phyloP scores from a whole-genome alignment of 2,329 filamentous ascomycete species.

The Colletotrichum sp. region DNA sequence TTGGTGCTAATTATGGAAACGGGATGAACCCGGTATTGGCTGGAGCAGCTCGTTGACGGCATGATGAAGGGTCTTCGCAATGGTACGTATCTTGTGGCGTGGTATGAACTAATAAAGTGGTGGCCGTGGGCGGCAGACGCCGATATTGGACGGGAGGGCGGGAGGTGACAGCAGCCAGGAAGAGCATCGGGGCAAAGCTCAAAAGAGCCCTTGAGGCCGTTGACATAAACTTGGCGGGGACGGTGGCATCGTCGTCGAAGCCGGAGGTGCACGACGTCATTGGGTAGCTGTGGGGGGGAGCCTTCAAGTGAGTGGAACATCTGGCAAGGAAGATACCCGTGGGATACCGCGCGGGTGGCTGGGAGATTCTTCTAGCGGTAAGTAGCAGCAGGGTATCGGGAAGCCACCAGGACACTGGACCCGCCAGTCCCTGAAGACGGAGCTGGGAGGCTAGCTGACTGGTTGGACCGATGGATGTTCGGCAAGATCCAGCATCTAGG shows the following conservation, averaged over 20 bases:
- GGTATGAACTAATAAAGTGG: neutral
- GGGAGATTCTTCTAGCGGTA: neutral
- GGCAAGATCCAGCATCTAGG: slow-evolving; percentile 20
- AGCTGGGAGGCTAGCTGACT: neutral
- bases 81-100: slow-evolving; percentile 6
- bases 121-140: neutral
- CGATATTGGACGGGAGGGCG: slow-evolving; percentile 3
- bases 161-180: slow-evolving; percentile 9
- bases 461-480: slow-evolving; percentile 14
- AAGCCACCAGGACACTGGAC: neutral
- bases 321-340: neutral
- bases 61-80: slow-evolving; percentile 8
- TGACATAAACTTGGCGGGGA: slow-evolving; percentile 19
- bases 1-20: slow-evolving; percentile 22
- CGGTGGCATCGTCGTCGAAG: slow-evolving; percentile 12
- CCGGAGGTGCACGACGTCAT: slow-evolving; percentile 18
- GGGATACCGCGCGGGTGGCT: neutral
- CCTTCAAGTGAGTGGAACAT: slow-evolving; percentile 2
- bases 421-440: slow-evolving; percentile 15
- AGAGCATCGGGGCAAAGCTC: slow-evolving; percentile 1
- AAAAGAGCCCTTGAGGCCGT: neutral
- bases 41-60: slow-evolving; percentile 4
- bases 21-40: slow-evolving; percentile 17
- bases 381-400: neutral
- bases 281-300: slow-evolving; percentile 18